Percentiles rank a stretch among this genome's conserved stretches.
These are phyloP conservation scores for Pseudogymnoascus pannorum DNA, from an alignment of 2,329 filamentous ascomycete species.

Conservation along the genomic window DNA sequence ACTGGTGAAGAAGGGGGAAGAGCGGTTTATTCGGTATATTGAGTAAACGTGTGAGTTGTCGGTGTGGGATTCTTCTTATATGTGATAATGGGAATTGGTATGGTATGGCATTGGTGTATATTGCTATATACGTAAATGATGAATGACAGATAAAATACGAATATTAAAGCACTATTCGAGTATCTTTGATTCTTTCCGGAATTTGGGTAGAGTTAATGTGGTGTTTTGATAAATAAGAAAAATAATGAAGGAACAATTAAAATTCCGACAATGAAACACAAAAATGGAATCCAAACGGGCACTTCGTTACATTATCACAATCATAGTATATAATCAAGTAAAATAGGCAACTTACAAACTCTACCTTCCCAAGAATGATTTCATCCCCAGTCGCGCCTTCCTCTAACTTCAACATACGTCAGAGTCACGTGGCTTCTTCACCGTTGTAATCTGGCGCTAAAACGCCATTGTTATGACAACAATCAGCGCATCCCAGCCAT, in stretches of 20 bases:
- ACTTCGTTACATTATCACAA: not conserved
- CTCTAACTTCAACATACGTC: not conserved
- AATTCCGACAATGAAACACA: not conserved
- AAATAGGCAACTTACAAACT: not conserved
- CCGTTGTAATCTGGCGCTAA: conserved; percentile 8
- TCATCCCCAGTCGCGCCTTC: not conserved
- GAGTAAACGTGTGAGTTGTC: conserved; percentile 12
- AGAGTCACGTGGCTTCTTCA: not conserved
- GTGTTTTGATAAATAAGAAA: not conserved
- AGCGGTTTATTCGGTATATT: conserved; percentile 50
- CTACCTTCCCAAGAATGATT: not conserved
- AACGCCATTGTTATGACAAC: conserved; percentile 10
- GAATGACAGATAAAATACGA: not conserved
- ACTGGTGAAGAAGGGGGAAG: conserved; percentile 60
- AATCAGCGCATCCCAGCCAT: conserved; percentile 5
- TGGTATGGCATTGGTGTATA: not conserved
- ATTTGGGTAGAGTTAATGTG: not conserved
- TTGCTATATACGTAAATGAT: not conserved
- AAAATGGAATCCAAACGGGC: not conserved
- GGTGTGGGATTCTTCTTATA: not conserved
- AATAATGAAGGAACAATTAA: not conserved
- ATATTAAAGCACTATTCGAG: not conserved
- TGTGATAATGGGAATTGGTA: not conserved
- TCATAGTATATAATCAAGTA: not conserved
- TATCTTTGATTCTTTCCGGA: not conserved